Percentiles rank a stretch among this genome's conserved stretches.
Evolutionary conservation across 345 rosid genomes (phyloP).

Genomic region (Eucalyptus regnans): DNA sequence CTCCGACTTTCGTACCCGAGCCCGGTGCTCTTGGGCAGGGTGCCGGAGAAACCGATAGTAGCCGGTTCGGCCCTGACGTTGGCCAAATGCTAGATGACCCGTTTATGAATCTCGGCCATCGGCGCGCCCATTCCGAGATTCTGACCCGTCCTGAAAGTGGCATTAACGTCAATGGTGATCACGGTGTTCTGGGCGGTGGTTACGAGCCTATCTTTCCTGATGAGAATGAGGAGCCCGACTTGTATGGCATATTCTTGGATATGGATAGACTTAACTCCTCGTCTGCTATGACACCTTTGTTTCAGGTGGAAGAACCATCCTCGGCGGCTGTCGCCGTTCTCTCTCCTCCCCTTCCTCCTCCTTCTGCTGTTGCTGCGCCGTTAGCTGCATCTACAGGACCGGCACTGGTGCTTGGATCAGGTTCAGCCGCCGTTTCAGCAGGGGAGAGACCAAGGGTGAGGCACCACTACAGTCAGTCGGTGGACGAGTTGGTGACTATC

Average conservation of each 20-base stretch:
- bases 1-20: background rate
- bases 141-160: conserved; percentile 78
- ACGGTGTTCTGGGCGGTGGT: conserved; percentile 61
- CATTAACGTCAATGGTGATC: conserved; percentile 82
- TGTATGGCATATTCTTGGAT: conserved; percentile 71
- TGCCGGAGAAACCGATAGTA: conserved; percentile 25
- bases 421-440: conserved; percentile 12
- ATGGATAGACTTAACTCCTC: conserved; percentile 80
- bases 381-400: background rate
- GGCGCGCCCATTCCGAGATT: conserved; percentile 93
- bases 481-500: conserved; percentile 75
- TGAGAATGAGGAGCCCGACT: conserved; percentile 70
- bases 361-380: conserved; percentile 2
- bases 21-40: background rate
- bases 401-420: background rate
- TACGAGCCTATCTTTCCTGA: conserved; percentile 78
- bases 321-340: background rate
- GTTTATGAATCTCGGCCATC: conserved; percentile 75
- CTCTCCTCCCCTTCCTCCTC: background rate
- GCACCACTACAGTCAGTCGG: conserved; percentile 90
- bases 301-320: conserved; percentile 44
- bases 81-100: conserved; percentile 88
- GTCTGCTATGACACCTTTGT: conserved; percentile 50
- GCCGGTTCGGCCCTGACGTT: conserved; percentile 54
- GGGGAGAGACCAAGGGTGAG: conserved; percentile 71